Percentiles rank a stretch among this genome's conserved stretches.
phyloP scores from a whole-genome alignment of 495 filamentous ascomycete species.

The Patellaria atrata region DNA sequence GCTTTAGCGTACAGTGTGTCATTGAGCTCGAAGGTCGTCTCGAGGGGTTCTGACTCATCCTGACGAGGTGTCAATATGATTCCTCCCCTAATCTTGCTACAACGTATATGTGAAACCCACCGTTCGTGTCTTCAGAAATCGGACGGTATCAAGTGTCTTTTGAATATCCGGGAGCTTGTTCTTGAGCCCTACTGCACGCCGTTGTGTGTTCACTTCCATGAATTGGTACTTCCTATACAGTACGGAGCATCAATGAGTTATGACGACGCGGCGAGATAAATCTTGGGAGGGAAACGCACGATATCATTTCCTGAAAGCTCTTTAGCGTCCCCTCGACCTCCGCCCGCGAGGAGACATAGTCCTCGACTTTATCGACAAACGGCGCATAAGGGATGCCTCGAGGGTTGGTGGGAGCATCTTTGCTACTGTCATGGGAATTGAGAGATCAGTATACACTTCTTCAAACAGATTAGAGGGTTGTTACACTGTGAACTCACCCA shows the following conservation, averaged over 20 bases:
- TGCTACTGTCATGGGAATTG: constrained; percentile 17
- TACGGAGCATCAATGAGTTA: not conserved
- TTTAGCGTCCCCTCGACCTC: constrained; percentile 84
- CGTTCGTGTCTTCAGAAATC: constrained; percentile 59
- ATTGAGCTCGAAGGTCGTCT: constrained; percentile 91
- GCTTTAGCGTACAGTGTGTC: constrained; percentile 91
- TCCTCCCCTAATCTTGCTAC: not conserved
- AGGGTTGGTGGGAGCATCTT: constrained; percentile 60
- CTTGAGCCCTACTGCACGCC: constrained; percentile 64
- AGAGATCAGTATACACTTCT: not conserved
- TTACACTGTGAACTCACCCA: constrained; percentile 4
- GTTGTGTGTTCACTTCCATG: constrained; percentile 89
- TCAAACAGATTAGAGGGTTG: not conserved
- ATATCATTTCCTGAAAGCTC: constrained; percentile 98
- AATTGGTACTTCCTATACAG: constrained; percentile 82
- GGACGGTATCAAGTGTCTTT: constrained; percentile 91
- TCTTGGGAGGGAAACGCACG: constrained; percentile 35
- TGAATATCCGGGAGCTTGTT: constrained; percentile 96
- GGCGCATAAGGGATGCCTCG: constrained; percentile 89
- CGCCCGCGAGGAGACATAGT: constrained; percentile 74
- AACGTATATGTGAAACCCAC: constrained; percentile 28
- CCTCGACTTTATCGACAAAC: constrained; percentile 91
- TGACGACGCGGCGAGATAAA: not conserved
- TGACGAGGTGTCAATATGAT: constrained; percentile 10
- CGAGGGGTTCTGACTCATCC: constrained; percentile 46